These are phyloP conservation scores for Diospyros kaki DNA, from an alignment of 148 eudicot species.

Conservation along the genomic window DNA sequence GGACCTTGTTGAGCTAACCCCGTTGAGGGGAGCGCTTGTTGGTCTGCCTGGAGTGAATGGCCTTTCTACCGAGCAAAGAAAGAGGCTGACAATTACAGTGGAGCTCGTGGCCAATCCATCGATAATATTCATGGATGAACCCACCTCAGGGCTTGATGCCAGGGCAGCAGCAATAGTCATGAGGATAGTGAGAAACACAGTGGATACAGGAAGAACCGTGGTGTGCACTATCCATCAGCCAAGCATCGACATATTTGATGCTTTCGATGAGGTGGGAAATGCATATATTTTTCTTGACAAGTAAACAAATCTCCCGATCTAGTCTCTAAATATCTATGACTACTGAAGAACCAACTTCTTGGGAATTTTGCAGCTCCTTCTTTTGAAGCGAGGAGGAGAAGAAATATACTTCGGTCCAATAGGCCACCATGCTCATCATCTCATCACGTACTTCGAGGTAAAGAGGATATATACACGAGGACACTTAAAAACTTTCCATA, in stretches of 20 bases:
- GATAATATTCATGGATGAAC: constrained; percentile 67
- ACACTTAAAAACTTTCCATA: not conserved
- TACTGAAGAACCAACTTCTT: not conserved
- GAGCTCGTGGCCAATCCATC: constrained; percentile 69
- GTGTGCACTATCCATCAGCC: constrained; percentile 71
- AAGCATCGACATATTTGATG: constrained; percentile 61
- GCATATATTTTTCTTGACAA: not conserved
- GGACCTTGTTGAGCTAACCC: constrained; percentile 51
- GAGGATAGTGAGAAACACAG: constrained; percentile 65
- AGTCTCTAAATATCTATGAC: not conserved
- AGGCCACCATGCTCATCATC: constrained; percentile 33
- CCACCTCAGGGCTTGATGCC: constrained; percentile 67
- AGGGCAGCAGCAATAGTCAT: constrained; percentile 65
- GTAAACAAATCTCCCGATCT: not conserved
- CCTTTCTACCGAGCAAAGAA: constrained; percentile 60
- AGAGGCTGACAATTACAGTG: constrained; percentile 55
- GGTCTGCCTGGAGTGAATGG: constrained; percentile 56
- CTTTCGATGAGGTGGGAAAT: constrained; percentile 49
- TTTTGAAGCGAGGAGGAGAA: constrained; percentile 56
- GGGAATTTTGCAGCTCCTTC: constrained; percentile 35
- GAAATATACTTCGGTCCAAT: constrained; percentile 56
- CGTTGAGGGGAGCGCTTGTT: constrained; percentile 43
- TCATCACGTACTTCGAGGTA: constrained; percentile 56
- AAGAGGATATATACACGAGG: not conserved
- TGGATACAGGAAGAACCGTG: constrained; percentile 59